Percentiles rank a stretch among this genome's conserved stretches.
Conservation (phyloP, 495 filamentous ascomycete genomes). For the Chaetomium fimeti region DNA sequence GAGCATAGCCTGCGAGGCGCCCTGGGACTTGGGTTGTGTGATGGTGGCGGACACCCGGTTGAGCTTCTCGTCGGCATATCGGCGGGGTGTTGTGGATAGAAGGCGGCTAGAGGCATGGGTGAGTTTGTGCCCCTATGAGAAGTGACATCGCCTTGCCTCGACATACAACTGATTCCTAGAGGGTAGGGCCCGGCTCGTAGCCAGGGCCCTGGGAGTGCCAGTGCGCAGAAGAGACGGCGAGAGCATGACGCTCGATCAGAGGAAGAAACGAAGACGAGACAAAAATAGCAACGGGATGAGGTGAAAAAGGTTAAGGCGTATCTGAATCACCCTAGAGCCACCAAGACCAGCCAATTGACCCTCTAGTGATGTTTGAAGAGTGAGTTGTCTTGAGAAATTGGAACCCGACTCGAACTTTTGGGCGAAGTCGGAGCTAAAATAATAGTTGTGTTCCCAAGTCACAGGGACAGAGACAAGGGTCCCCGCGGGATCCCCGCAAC, state of each 20-base stretch:
- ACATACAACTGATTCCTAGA: conserved; percentile 44
- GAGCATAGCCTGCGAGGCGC: conserved; percentile 97
- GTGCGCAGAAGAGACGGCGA: conserved; percentile 41
- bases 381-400: neutral
- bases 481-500: conserved; percentile 31
- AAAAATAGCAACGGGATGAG: conserved; percentile 21
- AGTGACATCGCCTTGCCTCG: neutral
- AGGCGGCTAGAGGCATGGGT: conserved; percentile 36
- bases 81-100: conserved; percentile 41
- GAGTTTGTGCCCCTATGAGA: neutral
- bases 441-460: conserved; percentile 22
- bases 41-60: conserved; percentile 81
- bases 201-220: conserved; percentile 44
- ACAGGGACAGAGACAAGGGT: conserved; percentile 34
- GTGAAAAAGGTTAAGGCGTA: too few relatives aligned
- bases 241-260: conserved; percentile 36
- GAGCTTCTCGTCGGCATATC: conserved; percentile 53
- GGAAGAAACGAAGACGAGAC: conserved; percentile 1
- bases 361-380: conserved; percentile 9
- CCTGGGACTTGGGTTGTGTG: conserved; percentile 95
- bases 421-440: conserved; percentile 38
- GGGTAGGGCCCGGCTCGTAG: conserved; percentile 35
- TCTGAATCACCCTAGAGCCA: conserved; percentile 4
- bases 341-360: conserved; percentile 27
- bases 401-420: conserved; percentile 26